Evolutionary conservation across 768 basidiomycete species (phyloP).

Genomic region (Mycena vitilis): DNA sequence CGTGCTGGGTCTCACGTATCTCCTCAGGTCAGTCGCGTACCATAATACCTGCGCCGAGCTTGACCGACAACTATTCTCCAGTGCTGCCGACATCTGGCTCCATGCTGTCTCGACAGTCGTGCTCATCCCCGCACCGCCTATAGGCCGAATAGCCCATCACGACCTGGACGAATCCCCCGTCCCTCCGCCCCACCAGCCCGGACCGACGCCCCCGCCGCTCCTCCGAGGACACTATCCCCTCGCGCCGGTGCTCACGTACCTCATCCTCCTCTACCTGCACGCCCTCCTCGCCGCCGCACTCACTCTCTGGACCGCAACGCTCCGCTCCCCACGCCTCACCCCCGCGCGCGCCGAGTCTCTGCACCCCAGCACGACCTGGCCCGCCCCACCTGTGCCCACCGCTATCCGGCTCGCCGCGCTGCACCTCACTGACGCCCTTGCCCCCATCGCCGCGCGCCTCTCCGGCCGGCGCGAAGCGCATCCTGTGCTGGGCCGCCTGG

Average conservation of each 20-base stretch:
- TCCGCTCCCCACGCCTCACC: constrained; percentile 27
- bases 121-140: not conserved
- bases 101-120: constrained; percentile 30
- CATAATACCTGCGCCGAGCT: not conserved
- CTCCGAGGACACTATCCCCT: constrained; percentile 32
- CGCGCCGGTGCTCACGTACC: constrained; percentile 26
- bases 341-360: not conserved
- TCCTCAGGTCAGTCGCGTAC: constrained; percentile 19
- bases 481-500: constrained; percentile 12
- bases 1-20: constrained; percentile 20
- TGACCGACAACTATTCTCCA: not conserved
- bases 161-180: not conserved
- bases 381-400: constrained; percentile 21
- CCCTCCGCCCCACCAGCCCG: not conserved
- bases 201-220: not conserved
- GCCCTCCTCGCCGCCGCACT: constrained; percentile 19
- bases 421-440: constrained; percentile 24
- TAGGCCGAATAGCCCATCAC: not conserved
- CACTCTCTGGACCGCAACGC: constrained; percentile 19
- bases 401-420: constrained; percentile 23
- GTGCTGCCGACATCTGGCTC: constrained; percentile 33
- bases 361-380: constrained; percentile 5
- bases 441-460: constrained; percentile 31
- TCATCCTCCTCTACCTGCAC: constrained; percentile 30
- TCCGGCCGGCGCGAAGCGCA: constrained; percentile 14